phyloP scores from a whole-genome alignment of 768 basidiomycete genomes.

The Trametes cubensis region DNA sequence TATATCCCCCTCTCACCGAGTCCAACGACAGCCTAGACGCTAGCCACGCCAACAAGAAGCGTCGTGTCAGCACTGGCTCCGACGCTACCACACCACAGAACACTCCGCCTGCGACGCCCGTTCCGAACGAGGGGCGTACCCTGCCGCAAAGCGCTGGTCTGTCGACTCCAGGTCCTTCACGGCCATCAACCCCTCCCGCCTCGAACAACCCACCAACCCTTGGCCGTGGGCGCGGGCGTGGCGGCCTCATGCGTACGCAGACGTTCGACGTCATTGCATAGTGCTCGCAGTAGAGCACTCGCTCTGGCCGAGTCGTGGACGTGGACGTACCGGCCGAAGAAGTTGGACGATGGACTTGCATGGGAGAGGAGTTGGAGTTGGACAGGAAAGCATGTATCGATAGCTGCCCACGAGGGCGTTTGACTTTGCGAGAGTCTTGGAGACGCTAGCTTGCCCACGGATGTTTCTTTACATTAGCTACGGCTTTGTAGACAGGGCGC shows the following conservation, averaged over 20 bases:
- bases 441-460: too few relatives aligned
- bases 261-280: conserved; percentile 8
- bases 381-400: too few relatives aligned
- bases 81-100: not conserved
- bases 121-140: not conserved
- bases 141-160: not conserved
- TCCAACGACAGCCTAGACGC: not conserved
- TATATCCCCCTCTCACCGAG: not conserved
- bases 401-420: too few relatives aligned
- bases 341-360: too few relatives aligned
- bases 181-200: conserved; percentile 7
- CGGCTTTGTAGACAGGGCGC: too few relatives aligned
- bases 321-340: too few relatives aligned
- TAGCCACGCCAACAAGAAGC: conserved; percentile 16
- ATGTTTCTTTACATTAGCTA: too few relatives aligned
- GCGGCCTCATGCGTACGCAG: conserved; percentile 16
- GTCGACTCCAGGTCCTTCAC: not conserved
- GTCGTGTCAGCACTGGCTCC: not conserved
- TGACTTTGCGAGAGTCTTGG: too few relatives aligned
- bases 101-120: conserved; percentile 6
- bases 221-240: conserved; percentile 3
- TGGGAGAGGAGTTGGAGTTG: too few relatives aligned
- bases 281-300: too few relatives aligned
- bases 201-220: not conserved
- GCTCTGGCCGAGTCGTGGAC: too few relatives aligned